A percentile compares a stretch with the other conserved stretches of the same genome.
Evolutionary conservation across 805 yeast genomes (phyloP).

Genomic region (Saccharomycopsis amapae): DNA sequence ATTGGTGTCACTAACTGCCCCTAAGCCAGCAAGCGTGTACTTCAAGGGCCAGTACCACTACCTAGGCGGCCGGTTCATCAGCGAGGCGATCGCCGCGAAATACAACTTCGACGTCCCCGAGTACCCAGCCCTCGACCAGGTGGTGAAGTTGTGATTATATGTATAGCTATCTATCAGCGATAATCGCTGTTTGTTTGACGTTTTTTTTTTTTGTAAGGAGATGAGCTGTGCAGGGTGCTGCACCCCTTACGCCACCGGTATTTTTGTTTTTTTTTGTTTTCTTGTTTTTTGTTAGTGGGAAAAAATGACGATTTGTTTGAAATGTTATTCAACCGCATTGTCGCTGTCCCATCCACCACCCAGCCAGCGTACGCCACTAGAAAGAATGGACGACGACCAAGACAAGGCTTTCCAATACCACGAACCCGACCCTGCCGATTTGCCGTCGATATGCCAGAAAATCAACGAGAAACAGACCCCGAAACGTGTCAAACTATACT

Average conservation of each 20-base stretch:
- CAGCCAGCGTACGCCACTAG: neutral
- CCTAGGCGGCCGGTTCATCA: constrained; percentile 87
- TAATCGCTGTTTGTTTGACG: no score
- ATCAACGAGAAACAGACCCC: constrained; percentile 32
- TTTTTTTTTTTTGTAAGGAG: no score
- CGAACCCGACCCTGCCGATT: constrained; percentile 25
- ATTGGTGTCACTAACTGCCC: constrained; percentile 84
- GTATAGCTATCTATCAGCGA: no score
- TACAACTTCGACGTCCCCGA: constrained; percentile 63
- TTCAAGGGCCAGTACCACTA: constrained; percentile 50
- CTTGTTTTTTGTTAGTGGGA: no score
- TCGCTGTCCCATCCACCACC: no score
- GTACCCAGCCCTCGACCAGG: constrained; percentile 53
- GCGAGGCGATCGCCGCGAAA: constrained; percentile 55
- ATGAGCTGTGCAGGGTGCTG: no score
- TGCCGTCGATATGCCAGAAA: constrained; percentile 18
- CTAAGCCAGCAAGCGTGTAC: constrained; percentile 72
- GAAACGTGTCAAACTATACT: constrained; percentile 86
- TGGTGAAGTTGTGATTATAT: constrained; percentile 27
- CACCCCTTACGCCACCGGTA: no score
- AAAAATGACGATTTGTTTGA: no score
- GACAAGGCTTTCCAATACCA: no score
- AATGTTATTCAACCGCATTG: no score
- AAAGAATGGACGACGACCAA: neutral
- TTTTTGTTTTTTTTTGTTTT: no score